Evolutionary conservation across 2,329 filamentous ascomycete species (phyloP).

Genomic region (Apiospora aurea): DNA sequence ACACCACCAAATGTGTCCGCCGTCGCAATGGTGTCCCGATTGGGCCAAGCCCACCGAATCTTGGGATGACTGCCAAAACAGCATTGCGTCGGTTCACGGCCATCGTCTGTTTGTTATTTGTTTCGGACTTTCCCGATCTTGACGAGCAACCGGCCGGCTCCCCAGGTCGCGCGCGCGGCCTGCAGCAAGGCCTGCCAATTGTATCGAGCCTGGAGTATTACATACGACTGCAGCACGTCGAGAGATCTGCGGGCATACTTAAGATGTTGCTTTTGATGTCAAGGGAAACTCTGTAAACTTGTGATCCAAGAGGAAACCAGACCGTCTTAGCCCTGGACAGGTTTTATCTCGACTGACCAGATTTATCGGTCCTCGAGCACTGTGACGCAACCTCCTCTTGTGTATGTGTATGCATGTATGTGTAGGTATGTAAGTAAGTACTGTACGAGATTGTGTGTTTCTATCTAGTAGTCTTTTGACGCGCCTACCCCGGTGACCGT

Average conservation of each 20-base stretch:
- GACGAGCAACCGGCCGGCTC: background rate
- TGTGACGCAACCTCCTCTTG: background rate
- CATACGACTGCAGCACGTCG: background rate
- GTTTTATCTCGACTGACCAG: constrained; percentile 5
- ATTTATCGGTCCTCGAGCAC: background rate
- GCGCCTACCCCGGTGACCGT: background rate
- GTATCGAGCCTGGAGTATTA: background rate
- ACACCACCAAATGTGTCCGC: background rate
- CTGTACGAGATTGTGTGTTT: constrained; percentile 8
- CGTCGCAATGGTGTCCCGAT: background rate
- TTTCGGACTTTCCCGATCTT: constrained; percentile 3
- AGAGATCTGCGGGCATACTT: constrained; percentile 9
- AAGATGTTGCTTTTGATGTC: background rate
- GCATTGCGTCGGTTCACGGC: constrained; percentile 2
- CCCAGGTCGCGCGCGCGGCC: background rate
- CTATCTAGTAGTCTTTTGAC: background rate
- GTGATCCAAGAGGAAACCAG: constrained; percentile 9
- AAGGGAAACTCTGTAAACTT: background rate
- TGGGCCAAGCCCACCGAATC: background rate
- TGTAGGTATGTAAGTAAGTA: background rate
- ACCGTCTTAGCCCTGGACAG: constrained; percentile 13
- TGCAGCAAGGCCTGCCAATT: background rate
- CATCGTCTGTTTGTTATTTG: constrained; percentile 1
- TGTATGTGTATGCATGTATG: background rate
- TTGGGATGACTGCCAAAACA: constrained; percentile 15